Conservation (phyloP, 2,329 filamentous ascomycete species). For the Drechslerella dactyloides region DNA sequence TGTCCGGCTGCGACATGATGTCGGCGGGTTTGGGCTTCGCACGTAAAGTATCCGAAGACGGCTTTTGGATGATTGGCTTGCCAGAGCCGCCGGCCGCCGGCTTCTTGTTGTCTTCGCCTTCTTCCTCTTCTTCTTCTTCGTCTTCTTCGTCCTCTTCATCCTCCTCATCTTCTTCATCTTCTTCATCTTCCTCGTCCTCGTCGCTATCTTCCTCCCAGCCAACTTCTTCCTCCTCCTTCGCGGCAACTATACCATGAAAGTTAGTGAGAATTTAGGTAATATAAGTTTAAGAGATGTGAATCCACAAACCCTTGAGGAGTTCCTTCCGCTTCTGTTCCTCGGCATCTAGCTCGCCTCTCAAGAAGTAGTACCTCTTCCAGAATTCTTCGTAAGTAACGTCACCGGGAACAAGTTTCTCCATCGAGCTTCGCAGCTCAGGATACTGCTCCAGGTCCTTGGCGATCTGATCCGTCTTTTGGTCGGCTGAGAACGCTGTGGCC, state of each 20-base stretch:
- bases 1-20: constrained; percentile 87
- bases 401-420: constrained; percentile 96
- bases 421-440: constrained; percentile 79
- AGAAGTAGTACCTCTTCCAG: constrained; percentile 95
- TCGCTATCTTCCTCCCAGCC: constrained; percentile 70
- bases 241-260: constrained; percentile 56
- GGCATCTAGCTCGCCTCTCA: constrained; percentile 88
- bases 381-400: constrained; percentile 86
- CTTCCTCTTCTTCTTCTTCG: constrained; percentile 52
- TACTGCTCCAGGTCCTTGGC: constrained; percentile 82
- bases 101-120: constrained; percentile 51
- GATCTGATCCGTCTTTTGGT: constrained; percentile 83
- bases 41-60: constrained; percentile 57
- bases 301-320: constrained; percentile 78
- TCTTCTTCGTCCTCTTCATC: constrained; percentile 58
- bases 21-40: constrained; percentile 73
- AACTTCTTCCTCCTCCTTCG: constrained; percentile 70
- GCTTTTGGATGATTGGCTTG: constrained; percentile 59
- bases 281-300: neutral
- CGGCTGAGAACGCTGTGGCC: constrained; percentile 76
- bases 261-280: neutral
- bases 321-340: constrained; percentile 88
- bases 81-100: constrained; percentile 51
- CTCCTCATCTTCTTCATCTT: constrained; percentile 65
- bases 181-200: constrained; percentile 73